Base-by-base conservation (phyloP, 768 basidiomycete genomes). In the Agaricus bisporus region DNA sequence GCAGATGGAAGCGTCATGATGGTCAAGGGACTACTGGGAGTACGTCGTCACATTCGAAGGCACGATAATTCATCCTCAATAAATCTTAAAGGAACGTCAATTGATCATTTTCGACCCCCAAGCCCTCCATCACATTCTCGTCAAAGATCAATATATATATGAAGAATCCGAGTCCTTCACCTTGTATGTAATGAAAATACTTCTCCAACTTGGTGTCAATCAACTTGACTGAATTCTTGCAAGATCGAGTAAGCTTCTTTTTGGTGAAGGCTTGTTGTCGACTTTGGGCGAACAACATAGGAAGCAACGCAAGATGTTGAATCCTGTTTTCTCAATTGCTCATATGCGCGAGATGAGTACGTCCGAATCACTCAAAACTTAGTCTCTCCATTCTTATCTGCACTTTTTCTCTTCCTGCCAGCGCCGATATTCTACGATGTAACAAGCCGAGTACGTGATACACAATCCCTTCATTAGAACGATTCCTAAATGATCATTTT, bases 271-370 rank as follows among this genome's bases (percentile, higher is more conserved):
- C 11, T 61, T 73, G 11, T 42, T 67, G 3, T 49, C 60, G 2
- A 62, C 67, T 17, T 47, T 60, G 32, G 70, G 69, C 15, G 32
- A 48, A 18, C 46, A 48, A 36, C 46, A 48, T 35, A 35, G 46
- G 29, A 70, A 66, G 25, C 76, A 77, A 54, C 67, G 73, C 12
- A 76, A 73, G 49, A 68, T 76, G 63, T 60, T 78, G 20, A 76
- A 71, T 41, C 76, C 76, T 0, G 69, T 75, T 6, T 78, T 78
- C 56, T 71, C 74, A 0, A 63, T 64, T 32, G 62, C 65, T 0
- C 73, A 77, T 56, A 63, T 77, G 67, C 73, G 74, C 9, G 57
- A 63, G 43, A 64, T 68, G 61, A 56, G 66, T 65, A 25, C 20
- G 58, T 48, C 41, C 37, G 32, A 32, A 3, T 36, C 12, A 22